These are phyloP conservation scores for Oryza meyeriana DNA, from an alignment of 176 grass and related monocot species.

Conservation along the genomic window DNA sequence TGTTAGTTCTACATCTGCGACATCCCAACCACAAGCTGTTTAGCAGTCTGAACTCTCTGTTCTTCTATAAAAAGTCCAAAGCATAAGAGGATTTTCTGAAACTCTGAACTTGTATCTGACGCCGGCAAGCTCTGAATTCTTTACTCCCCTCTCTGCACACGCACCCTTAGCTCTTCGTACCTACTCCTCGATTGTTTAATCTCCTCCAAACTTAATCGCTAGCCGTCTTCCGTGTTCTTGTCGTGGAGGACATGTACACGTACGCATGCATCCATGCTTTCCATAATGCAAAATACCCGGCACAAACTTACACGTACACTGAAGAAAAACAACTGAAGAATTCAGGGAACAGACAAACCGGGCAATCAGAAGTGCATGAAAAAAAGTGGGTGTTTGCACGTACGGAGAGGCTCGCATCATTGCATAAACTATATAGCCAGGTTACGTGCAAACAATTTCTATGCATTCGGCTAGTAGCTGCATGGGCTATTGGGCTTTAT, in stretches of 20 bases:
- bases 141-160: neutral
- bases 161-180: neutral
- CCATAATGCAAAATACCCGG: constrained; percentile 11
- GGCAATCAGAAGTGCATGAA: constrained; percentile 24
- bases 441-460: constrained; percentile 52
- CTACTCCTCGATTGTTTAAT: neutral
- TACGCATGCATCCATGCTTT: constrained; percentile 5
- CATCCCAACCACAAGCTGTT: neutral
- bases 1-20: neutral
- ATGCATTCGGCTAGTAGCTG: neutral
- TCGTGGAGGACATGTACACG: constrained; percentile 46
- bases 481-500: neutral
- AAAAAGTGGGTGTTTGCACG: constrained; percentile 21
- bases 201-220: neutral
- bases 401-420: constrained; percentile 24
- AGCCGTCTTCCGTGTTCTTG: constrained; percentile 2
- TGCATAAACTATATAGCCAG: constrained; percentile 6
- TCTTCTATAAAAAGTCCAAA: neutral
- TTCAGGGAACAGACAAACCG: constrained; percentile 29
- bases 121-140: neutral
- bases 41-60: neutral
- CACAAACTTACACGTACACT: constrained; percentile 10
- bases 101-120: neutral
- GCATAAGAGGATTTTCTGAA: neutral
- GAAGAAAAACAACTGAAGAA: neutral